phyloP scores from a whole-genome alignment of 2,329 filamentous ascomycete genomes.

The Cytospora mali region DNA sequence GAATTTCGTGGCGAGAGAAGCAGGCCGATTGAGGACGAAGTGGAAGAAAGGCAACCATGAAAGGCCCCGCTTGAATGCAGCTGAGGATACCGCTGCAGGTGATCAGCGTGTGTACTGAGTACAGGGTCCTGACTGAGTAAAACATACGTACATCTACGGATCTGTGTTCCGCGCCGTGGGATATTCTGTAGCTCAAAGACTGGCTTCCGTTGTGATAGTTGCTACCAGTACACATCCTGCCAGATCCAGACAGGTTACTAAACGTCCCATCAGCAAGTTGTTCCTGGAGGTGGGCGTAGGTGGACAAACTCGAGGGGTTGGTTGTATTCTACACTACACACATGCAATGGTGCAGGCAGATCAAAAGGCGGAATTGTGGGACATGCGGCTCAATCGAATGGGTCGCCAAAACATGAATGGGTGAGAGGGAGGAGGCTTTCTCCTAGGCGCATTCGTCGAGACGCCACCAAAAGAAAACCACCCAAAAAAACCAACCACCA shows the following conservation, averaged over 20 bases:
- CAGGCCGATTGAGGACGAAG: slow-evolving; percentile 15
- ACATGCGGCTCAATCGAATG: slow-evolving; percentile 21
- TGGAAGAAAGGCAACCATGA: slow-evolving; percentile 26
- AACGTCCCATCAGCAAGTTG: slow-evolving; percentile 7
- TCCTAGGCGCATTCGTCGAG: slow-evolving; percentile 16
- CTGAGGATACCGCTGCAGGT: slow-evolving; percentile 14
- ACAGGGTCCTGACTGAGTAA: too few species aligned
- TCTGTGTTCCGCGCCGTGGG: slow-evolving; percentile 5
- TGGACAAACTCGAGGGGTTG: slow-evolving; percentile 12
- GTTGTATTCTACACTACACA: slow-evolving; percentile 17
- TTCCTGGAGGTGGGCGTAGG: slow-evolving; percentile 1
- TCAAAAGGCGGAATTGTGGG: slow-evolving; percentile 17
- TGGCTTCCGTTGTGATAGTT: not conserved
- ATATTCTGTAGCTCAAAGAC: not conserved
- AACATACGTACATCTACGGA: too few species aligned
- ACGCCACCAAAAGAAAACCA: not conserved
- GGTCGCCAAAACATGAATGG: slow-evolving; percentile 6
- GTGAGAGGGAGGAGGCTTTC: slow-evolving; percentile 18
- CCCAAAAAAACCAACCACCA: too few species aligned
- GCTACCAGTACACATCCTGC: not conserved
- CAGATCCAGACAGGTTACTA: not conserved
- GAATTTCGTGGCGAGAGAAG: slow-evolving; percentile 10
- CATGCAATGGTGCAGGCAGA: slow-evolving; percentile 20
- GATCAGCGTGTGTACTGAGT: slow-evolving; percentile 1
- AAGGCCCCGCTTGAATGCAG: slow-evolving; percentile 6